phyloP scores from a whole-genome alignment of 1,139 yeast species.

The Chernovozyma aurita region DNA sequence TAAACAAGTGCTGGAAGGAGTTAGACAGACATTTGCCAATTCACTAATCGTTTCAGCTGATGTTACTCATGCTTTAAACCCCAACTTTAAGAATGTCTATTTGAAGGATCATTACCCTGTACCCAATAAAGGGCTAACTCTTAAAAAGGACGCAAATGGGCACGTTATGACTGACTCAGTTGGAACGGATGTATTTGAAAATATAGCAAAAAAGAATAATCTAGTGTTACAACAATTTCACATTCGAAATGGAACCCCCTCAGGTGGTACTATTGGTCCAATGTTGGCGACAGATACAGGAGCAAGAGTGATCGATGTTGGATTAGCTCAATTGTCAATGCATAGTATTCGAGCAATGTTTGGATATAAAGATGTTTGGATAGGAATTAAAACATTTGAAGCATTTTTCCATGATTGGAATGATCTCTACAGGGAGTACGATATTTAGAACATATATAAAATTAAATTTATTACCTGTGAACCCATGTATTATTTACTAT shows the following conservation, averaged over 20 bases:
- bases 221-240: conserved; percentile 38
- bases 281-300: conserved; percentile 35
- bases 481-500: too few species aligned
- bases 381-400: conserved; percentile 35
- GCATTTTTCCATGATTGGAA: conserved; percentile 39
- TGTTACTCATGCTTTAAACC: conserved; percentile 44
- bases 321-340: conserved; percentile 44
- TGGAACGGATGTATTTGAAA: conserved; percentile 30
- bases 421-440: conserved; percentile 6
- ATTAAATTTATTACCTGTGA: background rate
- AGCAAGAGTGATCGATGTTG: conserved; percentile 43
- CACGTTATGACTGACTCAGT: conserved; percentile 42
- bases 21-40: conserved; percentile 28
- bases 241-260: conserved; percentile 39
- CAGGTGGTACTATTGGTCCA: conserved; percentile 48
- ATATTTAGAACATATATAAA: background rate
- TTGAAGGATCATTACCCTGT: conserved; percentile 37
- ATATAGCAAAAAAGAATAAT: conserved; percentile 25
- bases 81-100: conserved; percentile 36
- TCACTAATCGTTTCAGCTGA: conserved; percentile 41
- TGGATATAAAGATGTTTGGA: conserved; percentile 41
- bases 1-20: conserved; percentile 19
- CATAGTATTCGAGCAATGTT: conserved; percentile 41
- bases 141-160: conserved; percentile 39
- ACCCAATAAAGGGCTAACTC: conserved; percentile 39